phyloP scores from a whole-genome alignment of 768 basidiomycete species.

The Saitozyma sp. region DNA sequence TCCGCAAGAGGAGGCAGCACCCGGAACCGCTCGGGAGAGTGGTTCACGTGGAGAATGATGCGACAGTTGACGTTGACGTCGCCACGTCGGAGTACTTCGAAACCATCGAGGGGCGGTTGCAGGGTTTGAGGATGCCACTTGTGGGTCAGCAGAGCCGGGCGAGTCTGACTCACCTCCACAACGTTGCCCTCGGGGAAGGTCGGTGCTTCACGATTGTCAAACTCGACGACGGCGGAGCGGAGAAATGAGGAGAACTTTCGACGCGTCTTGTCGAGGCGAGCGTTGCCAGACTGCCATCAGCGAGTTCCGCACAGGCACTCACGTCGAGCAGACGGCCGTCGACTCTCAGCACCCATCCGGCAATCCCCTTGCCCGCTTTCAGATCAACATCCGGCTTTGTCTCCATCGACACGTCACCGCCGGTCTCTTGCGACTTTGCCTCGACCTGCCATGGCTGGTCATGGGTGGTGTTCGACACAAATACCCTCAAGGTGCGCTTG shows the following conservation, averaged over 20 bases:
- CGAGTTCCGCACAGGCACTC: slow-evolving; percentile 16
- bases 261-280: slow-evolving; percentile 54
- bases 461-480: slow-evolving; percentile 82
- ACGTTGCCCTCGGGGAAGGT: slow-evolving; percentile 83
- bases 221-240: slow-evolving; percentile 78
- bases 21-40: slow-evolving; percentile 82
- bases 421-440: slow-evolving; percentile 25
- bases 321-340: slow-evolving; percentile 76
- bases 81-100: slow-evolving; percentile 77
- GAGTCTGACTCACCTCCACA: slow-evolving; percentile 66
- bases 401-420: slow-evolving; percentile 14
- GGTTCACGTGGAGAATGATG: slow-evolving; percentile 80
- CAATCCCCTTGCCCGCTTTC: slow-evolving; percentile 83
- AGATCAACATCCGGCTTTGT: slow-evolving; percentile 55
- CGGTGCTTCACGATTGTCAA: slow-evolving; percentile 73
- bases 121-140: slow-evolving; percentile 53
- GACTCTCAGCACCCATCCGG: slow-evolving; percentile 82
- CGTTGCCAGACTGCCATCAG: slow-evolving; percentile 45
- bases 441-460: slow-evolving; percentile 78
- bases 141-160: slow-evolving; percentile 33
- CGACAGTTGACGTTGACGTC: slow-evolving; percentile 75
- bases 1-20: slow-evolving; percentile 66
- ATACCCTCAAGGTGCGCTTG: slow-evolving; percentile 77
- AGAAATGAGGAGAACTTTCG: slow-evolving; percentile 80
- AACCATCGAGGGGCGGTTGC: slow-evolving; percentile 70